Conservation (phyloP, 1,284 basidiomycete genomes). For the Sporisorium scitamineum region DNA sequence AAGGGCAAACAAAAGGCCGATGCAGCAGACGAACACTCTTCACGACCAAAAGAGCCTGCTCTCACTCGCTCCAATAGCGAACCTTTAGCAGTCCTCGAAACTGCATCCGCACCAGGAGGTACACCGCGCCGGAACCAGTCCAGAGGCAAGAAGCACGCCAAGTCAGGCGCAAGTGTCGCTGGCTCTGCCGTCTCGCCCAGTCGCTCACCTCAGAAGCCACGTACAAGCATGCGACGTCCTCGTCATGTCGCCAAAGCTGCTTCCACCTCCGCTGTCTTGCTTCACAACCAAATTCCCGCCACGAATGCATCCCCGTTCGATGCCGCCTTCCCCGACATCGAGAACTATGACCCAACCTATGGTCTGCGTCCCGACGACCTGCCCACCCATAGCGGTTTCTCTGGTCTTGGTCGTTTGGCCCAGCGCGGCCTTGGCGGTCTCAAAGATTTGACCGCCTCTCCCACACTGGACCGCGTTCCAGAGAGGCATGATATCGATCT, state of each 20-base stretch:
- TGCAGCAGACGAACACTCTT: conserved; percentile 4
- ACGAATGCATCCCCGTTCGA: conserved; percentile 40
- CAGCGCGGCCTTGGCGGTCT: conserved; percentile 45
- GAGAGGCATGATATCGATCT: conserved; percentile 21
- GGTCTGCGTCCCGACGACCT: conserved; percentile 79
- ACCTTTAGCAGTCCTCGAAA: conserved; percentile 27
- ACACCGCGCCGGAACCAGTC: conserved; percentile 17
- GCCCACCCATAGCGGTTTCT: conserved; percentile 76
- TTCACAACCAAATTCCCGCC: conserved; percentile 25
- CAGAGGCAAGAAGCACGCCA: conserved; percentile 19
- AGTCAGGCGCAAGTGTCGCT: conserved; percentile 12
- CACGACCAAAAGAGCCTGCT: conserved; percentile 14
- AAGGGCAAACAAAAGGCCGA: conserved; percentile 39
- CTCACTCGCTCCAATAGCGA: conserved; percentile 40
- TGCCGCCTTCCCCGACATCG: conserved; percentile 72
- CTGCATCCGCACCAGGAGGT: conserved; percentile 36
- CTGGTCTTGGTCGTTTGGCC: conserved; percentile 73
- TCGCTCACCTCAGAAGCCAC: conserved; percentile 34
- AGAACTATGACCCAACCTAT: conserved; percentile 94
- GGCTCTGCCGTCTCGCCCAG: conserved; percentile 17
- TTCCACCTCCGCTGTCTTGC: conserved; percentile 35
- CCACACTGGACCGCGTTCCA: background rate
- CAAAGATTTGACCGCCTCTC: conserved; percentile 38
- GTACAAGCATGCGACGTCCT: conserved; percentile 15
- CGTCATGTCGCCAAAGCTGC: conserved; percentile 38